A percentile compares a stretch with the other conserved stretches of the same genome.
Evolutionary conservation across 2,329 filamentous ascomycete genomes (phyloP).

Genomic region (Apiospora pterosperma): DNA sequence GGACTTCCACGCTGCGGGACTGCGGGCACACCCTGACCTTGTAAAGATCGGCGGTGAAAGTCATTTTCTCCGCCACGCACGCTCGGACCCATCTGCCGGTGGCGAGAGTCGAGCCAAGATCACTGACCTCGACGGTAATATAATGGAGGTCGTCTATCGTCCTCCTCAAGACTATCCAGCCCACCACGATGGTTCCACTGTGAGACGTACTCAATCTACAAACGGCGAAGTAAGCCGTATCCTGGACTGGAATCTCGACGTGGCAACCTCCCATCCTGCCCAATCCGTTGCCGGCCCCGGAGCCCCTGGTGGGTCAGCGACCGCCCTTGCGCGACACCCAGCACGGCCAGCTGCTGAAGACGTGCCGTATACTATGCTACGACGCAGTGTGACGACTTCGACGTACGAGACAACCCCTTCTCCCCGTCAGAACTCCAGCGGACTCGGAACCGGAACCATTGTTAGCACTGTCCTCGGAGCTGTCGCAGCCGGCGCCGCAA

Average conservation of each 20-base stretch:
- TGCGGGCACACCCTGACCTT: slow-evolving; percentile 57
- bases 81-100: slow-evolving; percentile 12
- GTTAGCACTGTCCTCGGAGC: slow-evolving; percentile 76
- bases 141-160: slow-evolving; percentile 71
- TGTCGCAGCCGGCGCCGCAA: slow-evolving; percentile 66
- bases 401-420: slow-evolving; percentile 24
- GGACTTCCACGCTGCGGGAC: slow-evolving; percentile 67
- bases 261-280: slow-evolving; percentile 27
- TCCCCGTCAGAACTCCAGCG: slow-evolving; percentile 28
- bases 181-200: slow-evolving; percentile 29
- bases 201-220: slow-evolving; percentile 33
- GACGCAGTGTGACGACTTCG: slow-evolving; percentile 33
- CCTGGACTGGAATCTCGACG: slow-evolving; percentile 47
- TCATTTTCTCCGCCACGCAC: slow-evolving; percentile 18
- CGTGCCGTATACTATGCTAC: slow-evolving; percentile 21
- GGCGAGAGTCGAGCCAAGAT: slow-evolving; percentile 52
- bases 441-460: slow-evolving; percentile 58
- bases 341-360: slow-evolving; percentile 10
- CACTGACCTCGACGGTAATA: slow-evolving; percentile 79
- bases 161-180: slow-evolving; percentile 32
- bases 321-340: slow-evolving; percentile 12
- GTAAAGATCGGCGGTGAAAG: slow-evolving; percentile 41
- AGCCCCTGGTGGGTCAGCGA: slow-evolving; percentile 6
- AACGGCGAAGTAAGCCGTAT: slow-evolving; percentile 40
- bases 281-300: slow-evolving; percentile 18